Percentiles rank a stretch among this genome's conserved stretches.
Evolutionary conservation across 2,329 filamentous ascomycete species (phyloP).

Genomic region (Coniochaeta hoffmannii): DNA sequence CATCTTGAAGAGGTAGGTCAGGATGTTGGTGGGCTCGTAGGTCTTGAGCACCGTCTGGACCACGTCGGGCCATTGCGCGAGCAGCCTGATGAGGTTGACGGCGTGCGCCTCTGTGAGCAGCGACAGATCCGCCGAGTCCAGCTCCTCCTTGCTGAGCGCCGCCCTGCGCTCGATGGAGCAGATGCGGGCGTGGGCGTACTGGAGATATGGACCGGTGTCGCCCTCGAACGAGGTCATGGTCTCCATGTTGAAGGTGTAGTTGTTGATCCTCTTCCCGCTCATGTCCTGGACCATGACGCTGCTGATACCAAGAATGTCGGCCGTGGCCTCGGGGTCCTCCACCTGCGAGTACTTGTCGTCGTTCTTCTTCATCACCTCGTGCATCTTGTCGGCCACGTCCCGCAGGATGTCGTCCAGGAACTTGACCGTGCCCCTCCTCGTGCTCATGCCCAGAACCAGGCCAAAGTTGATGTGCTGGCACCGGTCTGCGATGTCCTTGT

Average conservation of each 20-base stretch:
- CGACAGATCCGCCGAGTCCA: conserved; percentile 56
- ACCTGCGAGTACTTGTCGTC: conserved; percentile 85
- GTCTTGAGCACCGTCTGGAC: conserved; percentile 80
- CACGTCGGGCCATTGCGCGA: conserved; percentile 82
- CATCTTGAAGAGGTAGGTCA: conserved; percentile 74
- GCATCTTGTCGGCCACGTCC: conserved; percentile 90
- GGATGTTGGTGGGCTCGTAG: conserved; percentile 53
- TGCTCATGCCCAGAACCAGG: conserved; percentile 64
- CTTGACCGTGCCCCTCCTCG: conserved; percentile 65
- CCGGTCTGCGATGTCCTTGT: conserved; percentile 59
- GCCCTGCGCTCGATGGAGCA: conserved; percentile 55
- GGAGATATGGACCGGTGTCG: conserved; percentile 77
- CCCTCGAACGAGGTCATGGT: conserved; percentile 79
- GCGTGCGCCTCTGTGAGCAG: conserved; percentile 68
- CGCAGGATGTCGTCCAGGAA: conserved; percentile 66
- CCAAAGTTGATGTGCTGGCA: conserved; percentile 73
- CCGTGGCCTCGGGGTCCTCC: conserved; percentile 69
- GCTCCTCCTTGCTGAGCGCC: conserved; percentile 44
- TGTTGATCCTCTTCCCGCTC: conserved; percentile 76
- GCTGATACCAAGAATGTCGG: conserved; percentile 86
- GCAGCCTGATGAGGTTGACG: conserved; percentile 62
- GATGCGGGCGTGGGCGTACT: conserved; percentile 73
- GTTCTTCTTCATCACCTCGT: conserved; percentile 93
- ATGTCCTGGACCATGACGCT: conserved; percentile 98
- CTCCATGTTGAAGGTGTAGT: conserved; percentile 70